Evolutionary conservation across 495 filamentous ascomycete genomes (phyloP).

Genomic region (Beverwykella pulmonaria): DNA sequence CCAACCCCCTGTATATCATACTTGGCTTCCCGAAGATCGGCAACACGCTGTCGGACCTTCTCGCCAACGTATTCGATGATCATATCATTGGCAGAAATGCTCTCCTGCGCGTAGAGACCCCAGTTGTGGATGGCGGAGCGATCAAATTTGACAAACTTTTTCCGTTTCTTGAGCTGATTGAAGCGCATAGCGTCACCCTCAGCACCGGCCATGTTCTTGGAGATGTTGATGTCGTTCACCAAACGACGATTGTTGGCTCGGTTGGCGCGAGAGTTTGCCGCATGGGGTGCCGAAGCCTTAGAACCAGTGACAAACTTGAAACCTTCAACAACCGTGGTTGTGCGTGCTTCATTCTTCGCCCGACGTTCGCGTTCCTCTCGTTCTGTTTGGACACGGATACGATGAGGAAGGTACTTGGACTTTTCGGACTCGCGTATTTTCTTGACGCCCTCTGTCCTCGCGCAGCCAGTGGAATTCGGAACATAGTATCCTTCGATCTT

Average conservation of each 20-base stretch:
- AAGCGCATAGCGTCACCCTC: constrained; percentile 90
- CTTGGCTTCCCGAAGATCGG: constrained; percentile 85
- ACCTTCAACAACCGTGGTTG: constrained; percentile 65
- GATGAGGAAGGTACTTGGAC: constrained; percentile 96
- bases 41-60: constrained; percentile 93
- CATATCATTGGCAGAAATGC: constrained; percentile 97
- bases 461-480: constrained; percentile 77
- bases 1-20: constrained; percentile 97
- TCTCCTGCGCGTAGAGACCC: constrained; percentile 96
- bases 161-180: constrained; percentile 98
- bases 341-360: constrained; percentile 65
- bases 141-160: constrained; percentile 98
- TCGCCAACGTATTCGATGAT: constrained; percentile 99
- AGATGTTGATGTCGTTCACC: constrained; percentile 90
- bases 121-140: constrained; percentile 98
- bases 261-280: constrained; percentile 69
- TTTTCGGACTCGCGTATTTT: constrained; percentile 96
- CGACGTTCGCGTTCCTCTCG: constrained; percentile 83
- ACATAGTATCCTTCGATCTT: constrained; percentile 89
- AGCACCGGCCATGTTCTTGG: constrained; percentile 72
- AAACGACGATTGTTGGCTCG: constrained; percentile 93
- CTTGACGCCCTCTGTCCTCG: constrained; percentile 88
- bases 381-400: constrained; percentile 88
- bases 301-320: constrained; percentile 72
- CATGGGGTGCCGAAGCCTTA: constrained; percentile 70